phyloP scores from a whole-genome alignment of 306 rosid species.

The Oemleria cerasiformis region DNA sequence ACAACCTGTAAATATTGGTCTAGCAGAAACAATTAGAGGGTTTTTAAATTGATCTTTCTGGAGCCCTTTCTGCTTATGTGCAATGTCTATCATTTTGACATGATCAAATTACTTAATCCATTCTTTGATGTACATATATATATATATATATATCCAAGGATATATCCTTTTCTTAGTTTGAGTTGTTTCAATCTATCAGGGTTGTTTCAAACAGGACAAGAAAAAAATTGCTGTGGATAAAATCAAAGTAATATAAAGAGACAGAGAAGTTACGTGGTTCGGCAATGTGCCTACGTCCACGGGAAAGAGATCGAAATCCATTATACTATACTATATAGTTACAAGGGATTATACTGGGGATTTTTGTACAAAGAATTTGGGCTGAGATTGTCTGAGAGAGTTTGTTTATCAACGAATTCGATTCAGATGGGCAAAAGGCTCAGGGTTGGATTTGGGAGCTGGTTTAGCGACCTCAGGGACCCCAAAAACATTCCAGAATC shows the following conservation, averaged over 20 bases:
- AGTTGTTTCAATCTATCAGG: too few relatives aligned
- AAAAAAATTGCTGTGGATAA: too few relatives aligned
- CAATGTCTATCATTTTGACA: too few relatives aligned
- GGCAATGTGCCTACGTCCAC: slow-evolving; percentile 20
- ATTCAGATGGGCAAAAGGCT: slow-evolving; percentile 42
- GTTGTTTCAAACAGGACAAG: too few relatives aligned
- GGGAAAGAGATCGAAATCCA: slow-evolving; percentile 4
- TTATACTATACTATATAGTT: neutral
- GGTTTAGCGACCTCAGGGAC: slow-evolving; percentile 48
- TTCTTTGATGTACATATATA: too few relatives aligned
- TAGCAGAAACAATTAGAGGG: too few relatives aligned
- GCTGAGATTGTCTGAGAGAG: neutral
- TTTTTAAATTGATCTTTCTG: too few relatives aligned
- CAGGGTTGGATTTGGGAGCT: slow-evolving; percentile 33
- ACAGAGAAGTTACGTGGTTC: slow-evolving; percentile 11
- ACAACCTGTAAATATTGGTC: too few relatives aligned
- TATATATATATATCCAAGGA: too few relatives aligned
- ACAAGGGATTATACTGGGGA: neutral
- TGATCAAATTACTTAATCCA: too few relatives aligned
- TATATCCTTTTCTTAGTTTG: too few relatives aligned
- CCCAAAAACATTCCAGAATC: slow-evolving; percentile 50
- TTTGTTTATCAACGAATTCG: slow-evolving; percentile 32
- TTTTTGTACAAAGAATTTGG: neutral
- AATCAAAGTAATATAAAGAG: neutral
- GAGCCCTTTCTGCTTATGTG: too few relatives aligned